These are phyloP conservation scores for Termitomyces sp. DNA, from an alignment of 768 basidiomycete genomes.

Conservation along the genomic window DNA sequence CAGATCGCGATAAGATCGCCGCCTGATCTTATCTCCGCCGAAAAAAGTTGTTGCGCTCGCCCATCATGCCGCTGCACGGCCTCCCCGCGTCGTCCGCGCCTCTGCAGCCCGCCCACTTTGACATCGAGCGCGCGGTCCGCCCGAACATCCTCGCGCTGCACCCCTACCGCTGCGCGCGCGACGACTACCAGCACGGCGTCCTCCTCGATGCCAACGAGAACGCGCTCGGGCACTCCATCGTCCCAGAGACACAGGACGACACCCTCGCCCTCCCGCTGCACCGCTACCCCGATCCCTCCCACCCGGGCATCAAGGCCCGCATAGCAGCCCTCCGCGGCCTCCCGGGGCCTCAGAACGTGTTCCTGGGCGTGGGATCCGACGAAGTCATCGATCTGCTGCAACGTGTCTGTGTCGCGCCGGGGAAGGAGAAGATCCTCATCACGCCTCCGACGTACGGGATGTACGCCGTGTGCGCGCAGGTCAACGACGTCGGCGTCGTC, in stretches of 20 bases:
- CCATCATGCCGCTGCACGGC: conserved; percentile 61
- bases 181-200: conserved; percentile 90
- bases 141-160: conserved; percentile 89
- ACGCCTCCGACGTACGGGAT: conserved; percentile 98
- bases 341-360: conserved; percentile 62
- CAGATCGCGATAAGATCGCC: too few relatives aligned
- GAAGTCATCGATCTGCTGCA: conserved; percentile 95
- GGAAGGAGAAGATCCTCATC: conserved; percentile 74
- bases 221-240: conserved; percentile 82
- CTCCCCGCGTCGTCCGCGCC: conserved; percentile 38
- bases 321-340: conserved; percentile 72
- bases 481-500: conserved; percentile 86
- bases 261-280: conserved; percentile 57
- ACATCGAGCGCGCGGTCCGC: conserved; percentile 79
- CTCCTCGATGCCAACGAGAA: conserved; percentile 99
- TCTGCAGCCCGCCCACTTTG: conserved; percentile 71
- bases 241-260: conserved; percentile 26
- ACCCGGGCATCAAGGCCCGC: conserved; percentile 69
- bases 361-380: conserved; percentile 95
- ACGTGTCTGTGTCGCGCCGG: conserved; percentile 81
- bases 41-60: neutral
- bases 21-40: neutral
- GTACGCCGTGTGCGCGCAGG: conserved; percentile 92
- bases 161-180: conserved; percentile 94
- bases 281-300: conserved; percentile 92